Evolutionary conservation across 2,329 filamentous ascomycete genomes (phyloP).

Genomic region (Penicillium sp.): DNA sequence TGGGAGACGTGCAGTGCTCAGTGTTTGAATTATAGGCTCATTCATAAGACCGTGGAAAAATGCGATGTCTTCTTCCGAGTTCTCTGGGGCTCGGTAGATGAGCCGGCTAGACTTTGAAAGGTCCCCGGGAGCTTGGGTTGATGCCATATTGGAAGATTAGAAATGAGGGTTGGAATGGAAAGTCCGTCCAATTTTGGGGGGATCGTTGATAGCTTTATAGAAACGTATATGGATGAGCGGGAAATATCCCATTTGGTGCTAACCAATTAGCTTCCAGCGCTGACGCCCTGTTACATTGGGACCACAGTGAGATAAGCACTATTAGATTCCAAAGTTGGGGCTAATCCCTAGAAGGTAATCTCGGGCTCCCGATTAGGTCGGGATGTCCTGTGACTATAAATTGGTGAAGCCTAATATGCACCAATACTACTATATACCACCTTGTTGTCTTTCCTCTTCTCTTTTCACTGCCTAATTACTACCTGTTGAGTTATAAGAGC

Average conservation of each 20-base stretch:
- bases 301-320: not conserved
- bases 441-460: too few relatives aligned
- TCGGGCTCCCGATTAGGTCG: not conserved
- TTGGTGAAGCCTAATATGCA: too few relatives aligned
- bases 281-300: not conserved
- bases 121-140: not conserved
- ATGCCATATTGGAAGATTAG: not conserved
- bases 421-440: too few relatives aligned
- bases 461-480: too few relatives aligned
- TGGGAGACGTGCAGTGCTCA: not conserved
- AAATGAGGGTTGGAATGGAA: not conserved
- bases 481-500: too few relatives aligned
- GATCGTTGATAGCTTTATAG: not conserved
- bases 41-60: constrained; percentile 12
- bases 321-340: not conserved
- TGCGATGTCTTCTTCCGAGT: constrained; percentile 12
- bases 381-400: too few relatives aligned
- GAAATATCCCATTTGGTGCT: too few relatives aligned
- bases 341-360: not conserved
- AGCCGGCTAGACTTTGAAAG: constrained; percentile 11
- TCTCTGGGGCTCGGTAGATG: constrained; percentile 16
- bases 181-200: not conserved
- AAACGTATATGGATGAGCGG: not conserved
- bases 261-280: not conserved
- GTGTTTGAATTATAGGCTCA: constrained; percentile 1